These are phyloP conservation scores for Calonectria honghensis DNA, from an alignment of 2,329 filamentous ascomycete species.

Conservation along the genomic window DNA sequence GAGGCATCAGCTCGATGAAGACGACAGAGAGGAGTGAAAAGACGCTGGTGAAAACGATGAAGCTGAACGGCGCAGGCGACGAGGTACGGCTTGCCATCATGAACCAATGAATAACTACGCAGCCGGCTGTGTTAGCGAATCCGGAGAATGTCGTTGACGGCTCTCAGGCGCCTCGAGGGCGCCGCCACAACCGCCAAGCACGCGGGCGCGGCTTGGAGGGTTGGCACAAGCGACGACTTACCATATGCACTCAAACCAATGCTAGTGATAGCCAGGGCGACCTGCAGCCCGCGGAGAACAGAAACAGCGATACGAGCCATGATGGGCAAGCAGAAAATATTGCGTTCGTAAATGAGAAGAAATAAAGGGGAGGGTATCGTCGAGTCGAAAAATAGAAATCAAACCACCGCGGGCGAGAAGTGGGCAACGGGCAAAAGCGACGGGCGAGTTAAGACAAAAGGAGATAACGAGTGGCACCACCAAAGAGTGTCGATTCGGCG, in stretches of 20 bases:
- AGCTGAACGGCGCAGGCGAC: conserved; percentile 75
- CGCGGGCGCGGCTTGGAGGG: conserved; percentile 9
- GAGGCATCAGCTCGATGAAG: conserved; percentile 71
- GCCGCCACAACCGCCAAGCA: conserved; percentile 17
- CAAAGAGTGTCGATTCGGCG: conserved; percentile 31
- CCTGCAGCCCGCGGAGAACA: conserved; percentile 51
- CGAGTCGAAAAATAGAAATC: conserved; percentile 16
- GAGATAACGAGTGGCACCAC: conserved; percentile 17
- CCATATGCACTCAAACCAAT: conserved; percentile 53
- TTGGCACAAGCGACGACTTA: conserved; percentile 38
- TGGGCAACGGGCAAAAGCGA: conserved; percentile 23
- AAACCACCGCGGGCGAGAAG: conserved; percentile 2
- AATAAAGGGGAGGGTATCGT: conserved; percentile 11
- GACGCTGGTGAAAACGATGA: conserved; percentile 73
- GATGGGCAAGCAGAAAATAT: conserved; percentile 30
- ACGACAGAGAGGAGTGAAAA: conserved; percentile 73
- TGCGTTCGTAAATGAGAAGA: background rate
- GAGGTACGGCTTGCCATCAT: conserved; percentile 71
- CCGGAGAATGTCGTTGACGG: background rate
- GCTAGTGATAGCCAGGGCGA: conserved; percentile 50
- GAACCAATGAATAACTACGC: conserved; percentile 76
- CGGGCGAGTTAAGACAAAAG: conserved; percentile 26
- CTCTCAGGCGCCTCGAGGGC: background rate
- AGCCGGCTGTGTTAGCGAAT: conserved; percentile 6
- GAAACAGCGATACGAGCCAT: conserved; percentile 48